Evolutionary conservation across 2,329 filamentous ascomycete genomes (phyloP).

Genomic region (Penicillium sp.): DNA sequence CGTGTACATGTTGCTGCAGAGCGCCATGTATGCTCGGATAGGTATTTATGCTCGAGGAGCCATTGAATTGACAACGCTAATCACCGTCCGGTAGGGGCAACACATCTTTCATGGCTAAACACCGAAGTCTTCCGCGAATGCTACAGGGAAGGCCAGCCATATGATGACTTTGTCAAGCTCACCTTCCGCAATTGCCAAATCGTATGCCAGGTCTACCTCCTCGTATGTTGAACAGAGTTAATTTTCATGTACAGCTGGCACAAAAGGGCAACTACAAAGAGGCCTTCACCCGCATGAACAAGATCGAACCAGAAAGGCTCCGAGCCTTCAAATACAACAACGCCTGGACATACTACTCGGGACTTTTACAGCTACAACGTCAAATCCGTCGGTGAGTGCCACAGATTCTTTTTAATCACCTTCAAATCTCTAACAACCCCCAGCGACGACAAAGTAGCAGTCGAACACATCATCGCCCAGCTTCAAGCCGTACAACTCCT

Average conservation of each 20-base stretch:
- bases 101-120: conserved; percentile 52
- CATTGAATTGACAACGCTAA: background rate
- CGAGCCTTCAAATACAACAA: conserved; percentile 74
- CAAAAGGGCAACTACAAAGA: conserved; percentile 66
- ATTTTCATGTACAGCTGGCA: conserved; percentile 42
- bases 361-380: conserved; percentile 40
- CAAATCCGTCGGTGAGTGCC: conserved; percentile 39
- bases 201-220: conserved; percentile 28
- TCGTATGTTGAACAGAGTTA: background rate
- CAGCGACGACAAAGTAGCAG: conserved; percentile 54
- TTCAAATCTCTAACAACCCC: conserved; percentile 14
- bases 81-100: conserved; percentile 41
- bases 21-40: conserved; percentile 69
- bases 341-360: conserved; percentile 41
- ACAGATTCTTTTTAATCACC: background rate
- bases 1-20: conserved; percentile 65
- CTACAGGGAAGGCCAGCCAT: conserved; percentile 57
- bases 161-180: conserved; percentile 75
- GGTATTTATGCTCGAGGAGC: conserved; percentile 45
- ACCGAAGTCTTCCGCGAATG: conserved; percentile 71
- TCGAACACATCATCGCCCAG: conserved; percentile 53
- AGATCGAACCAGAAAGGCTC: conserved; percentile 56
- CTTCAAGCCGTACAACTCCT: conserved; percentile 50
- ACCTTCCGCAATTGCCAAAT: conserved; percentile 65
- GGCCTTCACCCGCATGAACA: conserved; percentile 57